A percentile compares a stretch with the other conserved stretches of the same genome.
phyloP scores from a whole-genome alignment of 169 alveolate genomes.

The Ichthyophthirius multifiliis region DNA sequence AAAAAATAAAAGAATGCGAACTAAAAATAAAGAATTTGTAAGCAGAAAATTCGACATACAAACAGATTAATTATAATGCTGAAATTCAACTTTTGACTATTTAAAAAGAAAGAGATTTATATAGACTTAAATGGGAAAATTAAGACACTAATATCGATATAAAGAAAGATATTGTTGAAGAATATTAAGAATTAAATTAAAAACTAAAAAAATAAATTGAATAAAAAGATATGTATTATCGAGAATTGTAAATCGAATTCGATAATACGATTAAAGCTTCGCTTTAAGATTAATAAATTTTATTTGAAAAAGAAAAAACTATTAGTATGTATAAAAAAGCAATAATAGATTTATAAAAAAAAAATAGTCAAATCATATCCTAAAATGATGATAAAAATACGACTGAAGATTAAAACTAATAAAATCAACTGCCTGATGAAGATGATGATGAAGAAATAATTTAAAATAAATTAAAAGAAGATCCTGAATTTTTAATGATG shows the following conservation, averaged over 20 bases:
- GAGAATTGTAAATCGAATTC: slow-evolving; percentile 29
- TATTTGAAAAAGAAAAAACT: slow-evolving; percentile 38
- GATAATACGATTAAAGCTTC: slow-evolving; percentile 15
- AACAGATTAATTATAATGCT: not conserved
- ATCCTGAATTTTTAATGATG: not conserved
- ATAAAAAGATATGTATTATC: slow-evolving; percentile 13
- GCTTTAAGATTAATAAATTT: slow-evolving; percentile 27
- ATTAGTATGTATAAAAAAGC: slow-evolving; percentile 39
- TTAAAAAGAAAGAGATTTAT: slow-evolving; percentile 52
- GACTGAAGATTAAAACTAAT: no score
- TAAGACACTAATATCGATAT: no score
- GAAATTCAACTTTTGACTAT: slow-evolving; percentile 25
- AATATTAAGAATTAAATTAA: slow-evolving; percentile 24
- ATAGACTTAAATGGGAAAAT: slow-evolving; percentile 33
- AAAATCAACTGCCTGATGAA: no score
- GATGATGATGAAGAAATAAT: not conserved
- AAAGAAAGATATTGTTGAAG: no score
- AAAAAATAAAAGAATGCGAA: slow-evolving; percentile 7
- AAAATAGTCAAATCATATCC: slow-evolving; percentile 16
- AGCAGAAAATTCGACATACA: slow-evolving; percentile 4
- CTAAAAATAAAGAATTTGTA: slow-evolving; percentile 20
- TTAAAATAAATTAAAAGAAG: not conserved
- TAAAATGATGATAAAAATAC: not conserved
- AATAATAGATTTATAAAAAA: slow-evolving; percentile 28
- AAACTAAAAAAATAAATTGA: slow-evolving; percentile 25